Evolutionary conservation across 768 basidiomycete genomes (phyloP).

Genomic region (Trametes sanguinea): DNA sequence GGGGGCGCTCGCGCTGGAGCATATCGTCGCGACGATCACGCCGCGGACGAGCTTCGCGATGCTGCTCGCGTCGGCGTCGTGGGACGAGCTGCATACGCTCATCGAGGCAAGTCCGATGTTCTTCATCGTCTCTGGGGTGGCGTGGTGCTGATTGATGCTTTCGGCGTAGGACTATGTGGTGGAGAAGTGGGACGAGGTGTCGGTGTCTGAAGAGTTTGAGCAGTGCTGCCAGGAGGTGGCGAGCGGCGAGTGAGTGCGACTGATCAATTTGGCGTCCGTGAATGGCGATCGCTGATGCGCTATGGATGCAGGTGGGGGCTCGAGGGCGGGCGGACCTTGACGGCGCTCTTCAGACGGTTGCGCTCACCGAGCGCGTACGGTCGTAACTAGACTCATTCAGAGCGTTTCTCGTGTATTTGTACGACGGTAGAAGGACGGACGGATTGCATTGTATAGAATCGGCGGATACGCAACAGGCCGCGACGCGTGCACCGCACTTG

Average conservation of each 20-base stretch:
- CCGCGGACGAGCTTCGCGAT: slow-evolving; percentile 67
- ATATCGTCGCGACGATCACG: slow-evolving; percentile 70
- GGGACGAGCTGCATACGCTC: slow-evolving; percentile 63
- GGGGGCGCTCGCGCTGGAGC: slow-evolving; percentile 66
- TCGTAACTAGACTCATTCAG: slow-evolving; percentile 15
- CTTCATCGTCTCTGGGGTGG: slow-evolving; percentile 7
- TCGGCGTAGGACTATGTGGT: slow-evolving; percentile 65
- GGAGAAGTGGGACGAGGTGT: slow-evolving; percentile 74
- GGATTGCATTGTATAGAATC: too few relatives aligned
- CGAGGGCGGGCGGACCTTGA: slow-evolving; percentile 69
- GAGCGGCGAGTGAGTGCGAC: slow-evolving; percentile 62
- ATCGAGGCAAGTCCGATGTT: slow-evolving; percentile 51
- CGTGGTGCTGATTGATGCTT: slow-evolving; percentile 3
- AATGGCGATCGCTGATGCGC: neutral
- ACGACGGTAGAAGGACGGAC: too few relatives aligned
- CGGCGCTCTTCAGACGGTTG: slow-evolving; percentile 65
- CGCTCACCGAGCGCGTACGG: slow-evolving; percentile 51
- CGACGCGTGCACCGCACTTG: too few relatives aligned
- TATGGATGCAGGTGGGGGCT: slow-evolving; percentile 57
- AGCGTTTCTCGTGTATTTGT: too few relatives aligned
- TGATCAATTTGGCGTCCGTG: too few relatives aligned
- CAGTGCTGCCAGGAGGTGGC: slow-evolving; percentile 71
- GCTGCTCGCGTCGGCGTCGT: slow-evolving; percentile 65
- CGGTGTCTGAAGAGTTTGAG: slow-evolving; percentile 63
- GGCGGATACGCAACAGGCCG: too few relatives aligned